phyloP scores from a whole-genome alignment of 2,329 filamentous ascomycete species.

The Penicillium sp. region DNA sequence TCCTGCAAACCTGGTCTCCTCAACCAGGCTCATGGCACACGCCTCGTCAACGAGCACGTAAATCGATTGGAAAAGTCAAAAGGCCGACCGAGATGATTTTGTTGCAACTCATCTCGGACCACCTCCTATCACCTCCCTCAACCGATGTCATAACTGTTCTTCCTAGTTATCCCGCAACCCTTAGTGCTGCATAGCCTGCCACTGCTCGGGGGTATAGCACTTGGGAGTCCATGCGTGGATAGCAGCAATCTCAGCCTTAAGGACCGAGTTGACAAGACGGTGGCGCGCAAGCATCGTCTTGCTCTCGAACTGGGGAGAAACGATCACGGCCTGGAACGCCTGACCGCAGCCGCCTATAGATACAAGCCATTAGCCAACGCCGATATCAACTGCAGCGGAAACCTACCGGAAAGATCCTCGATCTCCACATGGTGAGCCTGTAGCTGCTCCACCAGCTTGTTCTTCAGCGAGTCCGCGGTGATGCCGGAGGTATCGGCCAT shows the following conservation, averaged over 20 bases:
- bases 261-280: slow-evolving; percentile 75
- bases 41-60: background rate
- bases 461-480: slow-evolving; percentile 69
- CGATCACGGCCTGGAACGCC: slow-evolving; percentile 68
- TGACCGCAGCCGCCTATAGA: slow-evolving; percentile 65
- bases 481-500: slow-evolving; percentile 58
- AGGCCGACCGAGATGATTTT: background rate
- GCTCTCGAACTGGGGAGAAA: slow-evolving; percentile 67
- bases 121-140: background rate
- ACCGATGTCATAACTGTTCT: background rate
- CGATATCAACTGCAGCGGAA: too few relatives aligned
- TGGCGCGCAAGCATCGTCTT: slow-evolving; percentile 80
- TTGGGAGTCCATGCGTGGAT: slow-evolving; percentile 96
- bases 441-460: slow-evolving; percentile 67
- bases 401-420: slow-evolving; percentile 83
- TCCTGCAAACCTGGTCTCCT: background rate
- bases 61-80: background rate
- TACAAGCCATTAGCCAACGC: background rate
- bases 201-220: slow-evolving; percentile 89
- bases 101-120: background rate
- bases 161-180: background rate
- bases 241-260: slow-evolving; percentile 82
- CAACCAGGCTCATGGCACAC: background rate
- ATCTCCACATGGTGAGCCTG: slow-evolving; percentile 79
- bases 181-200: slow-evolving; percentile 63